phyloP scores from a whole-genome alignment of 176 grass and related monocot species.

The Canna indica region DNA sequence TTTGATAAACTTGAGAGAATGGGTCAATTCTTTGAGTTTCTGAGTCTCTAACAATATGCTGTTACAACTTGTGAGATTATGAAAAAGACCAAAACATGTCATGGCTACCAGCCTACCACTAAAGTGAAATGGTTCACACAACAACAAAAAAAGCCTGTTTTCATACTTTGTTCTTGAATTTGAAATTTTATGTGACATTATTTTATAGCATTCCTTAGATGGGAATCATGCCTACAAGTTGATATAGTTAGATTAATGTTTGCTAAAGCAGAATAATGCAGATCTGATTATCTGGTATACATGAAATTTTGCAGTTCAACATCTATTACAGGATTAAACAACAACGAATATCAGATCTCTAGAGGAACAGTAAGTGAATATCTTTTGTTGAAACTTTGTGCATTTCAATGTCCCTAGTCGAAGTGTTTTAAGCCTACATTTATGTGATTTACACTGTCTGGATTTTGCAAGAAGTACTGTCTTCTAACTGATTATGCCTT shows the following conservation, averaged over 20 bases:
- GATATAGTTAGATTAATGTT: not conserved
- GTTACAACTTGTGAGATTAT: too few species aligned
- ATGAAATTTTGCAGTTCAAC: conserved; percentile 44
- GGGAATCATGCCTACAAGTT: not conserved
- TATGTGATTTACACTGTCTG: not conserved
- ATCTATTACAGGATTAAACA: conserved; percentile 90
- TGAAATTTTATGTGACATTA: not conserved
- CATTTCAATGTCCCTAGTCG: not conserved
- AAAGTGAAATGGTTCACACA: too few species aligned
- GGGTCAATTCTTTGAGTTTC: too few species aligned
- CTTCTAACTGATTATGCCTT: too few species aligned
- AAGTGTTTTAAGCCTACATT: not conserved
- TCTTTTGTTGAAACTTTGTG: not conserved
- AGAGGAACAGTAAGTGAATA: conserved; percentile 63
- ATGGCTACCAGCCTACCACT: too few species aligned
- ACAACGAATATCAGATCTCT: conserved; percentile 92
- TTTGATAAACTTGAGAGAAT: too few species aligned
- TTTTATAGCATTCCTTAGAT: not conserved
- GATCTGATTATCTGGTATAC: not conserved
- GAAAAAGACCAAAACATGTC: too few species aligned
- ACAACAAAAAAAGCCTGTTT: too few species aligned
- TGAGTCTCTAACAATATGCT: too few species aligned
- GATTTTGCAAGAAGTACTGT: not conserved
- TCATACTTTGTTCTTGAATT: too few species aligned
- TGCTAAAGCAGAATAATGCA: not conserved